These are phyloP conservation scores for Botrytis porri DNA, from an alignment of 2,329 filamentous ascomycete species.

Conservation along the genomic window DNA sequence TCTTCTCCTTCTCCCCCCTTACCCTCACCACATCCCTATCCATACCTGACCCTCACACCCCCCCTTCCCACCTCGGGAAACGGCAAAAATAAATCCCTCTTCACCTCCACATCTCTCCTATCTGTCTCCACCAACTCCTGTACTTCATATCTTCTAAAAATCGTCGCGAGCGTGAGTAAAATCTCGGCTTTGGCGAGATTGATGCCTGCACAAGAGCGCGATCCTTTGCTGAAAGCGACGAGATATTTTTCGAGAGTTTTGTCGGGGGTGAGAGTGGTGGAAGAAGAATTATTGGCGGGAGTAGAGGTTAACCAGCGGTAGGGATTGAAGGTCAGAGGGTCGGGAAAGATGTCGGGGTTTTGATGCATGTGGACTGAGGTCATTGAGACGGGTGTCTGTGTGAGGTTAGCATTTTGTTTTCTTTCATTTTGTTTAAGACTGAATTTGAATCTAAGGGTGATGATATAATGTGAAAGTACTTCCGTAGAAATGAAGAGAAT, in stretches of 20 bases:
- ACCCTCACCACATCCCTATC: not conserved
- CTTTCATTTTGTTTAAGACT: not conserved
- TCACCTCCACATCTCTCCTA: conserved; percentile 24
- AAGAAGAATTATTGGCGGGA: not conserved
- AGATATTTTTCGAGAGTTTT: conserved; percentile 24
- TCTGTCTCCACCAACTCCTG: conserved; percentile 26
- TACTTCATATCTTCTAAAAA: conserved; percentile 26
- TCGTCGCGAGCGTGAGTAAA: conserved; percentile 24
- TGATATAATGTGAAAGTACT: not conserved
- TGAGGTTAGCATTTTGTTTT: not conserved
- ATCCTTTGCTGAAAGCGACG: conserved; percentile 29
- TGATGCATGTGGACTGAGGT: conserved; percentile 28
- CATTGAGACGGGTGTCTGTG: conserved; percentile 29
- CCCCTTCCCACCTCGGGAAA: conserved; percentile 8
- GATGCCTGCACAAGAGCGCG: conserved; percentile 30
- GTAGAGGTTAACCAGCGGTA: conserved; percentile 27
- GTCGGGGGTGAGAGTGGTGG: conserved; percentile 22
- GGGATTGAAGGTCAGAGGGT: conserved; percentile 21
- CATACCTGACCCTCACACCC: conserved; percentile 13
- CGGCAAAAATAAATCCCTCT: conserved; percentile 21
- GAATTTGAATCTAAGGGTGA: too few relatives aligned
- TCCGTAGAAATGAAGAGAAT: not conserved
- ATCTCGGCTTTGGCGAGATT: conserved; percentile 31
- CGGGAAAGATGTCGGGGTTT: conserved; percentile 27
- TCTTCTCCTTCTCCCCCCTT: too few relatives aligned